These are phyloP conservation scores for Leptographium procerum DNA, from an alignment of 2,329 filamentous ascomycete species.

Conservation along the genomic window DNA sequence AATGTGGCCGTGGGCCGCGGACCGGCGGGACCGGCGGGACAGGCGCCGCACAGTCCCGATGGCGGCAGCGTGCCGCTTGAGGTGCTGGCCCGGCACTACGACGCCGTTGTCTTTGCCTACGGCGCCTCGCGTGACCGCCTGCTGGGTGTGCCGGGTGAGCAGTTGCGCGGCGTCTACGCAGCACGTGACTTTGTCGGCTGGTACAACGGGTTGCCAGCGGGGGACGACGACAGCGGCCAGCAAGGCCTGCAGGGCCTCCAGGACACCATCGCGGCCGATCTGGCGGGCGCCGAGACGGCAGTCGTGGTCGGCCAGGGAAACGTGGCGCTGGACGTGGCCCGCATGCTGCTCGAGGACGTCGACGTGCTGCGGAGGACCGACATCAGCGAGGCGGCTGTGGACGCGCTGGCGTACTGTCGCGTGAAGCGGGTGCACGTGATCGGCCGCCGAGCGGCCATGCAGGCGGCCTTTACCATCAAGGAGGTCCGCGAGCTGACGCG, in stretches of 20 bases:
- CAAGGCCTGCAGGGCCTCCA: no score
- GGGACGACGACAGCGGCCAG: slow-evolving; percentile 58
- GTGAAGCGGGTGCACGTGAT: slow-evolving; percentile 78
- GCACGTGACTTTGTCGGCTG: slow-evolving; percentile 92
- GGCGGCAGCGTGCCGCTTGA: slow-evolving; percentile 47
- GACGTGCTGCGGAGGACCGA: slow-evolving; percentile 70
- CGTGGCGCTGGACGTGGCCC: slow-evolving; percentile 85
- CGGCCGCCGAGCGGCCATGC: slow-evolving; percentile 77
- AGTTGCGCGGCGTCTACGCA: slow-evolving; percentile 67
- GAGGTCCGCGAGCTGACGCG: slow-evolving; percentile 82
- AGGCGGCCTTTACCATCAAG: slow-evolving; percentile 94
- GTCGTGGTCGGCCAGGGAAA: slow-evolving; percentile 92
- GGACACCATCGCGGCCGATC: slow-evolving; percentile 26
- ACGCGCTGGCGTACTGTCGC: slow-evolving; percentile 58
- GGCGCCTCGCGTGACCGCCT: slow-evolving; percentile 76
- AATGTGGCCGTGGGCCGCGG: slow-evolving; percentile 66
- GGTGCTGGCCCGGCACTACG: slow-evolving; percentile 68
- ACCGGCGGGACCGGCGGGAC: background rate
- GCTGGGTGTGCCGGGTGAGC: slow-evolving; percentile 71
- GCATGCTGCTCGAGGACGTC: slow-evolving; percentile 70
- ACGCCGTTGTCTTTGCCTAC: slow-evolving; percentile 86
- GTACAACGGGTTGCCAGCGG: slow-evolving; percentile 95
- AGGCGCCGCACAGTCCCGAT: background rate
- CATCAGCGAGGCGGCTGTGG: slow-evolving; percentile 75
- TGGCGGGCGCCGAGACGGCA: slow-evolving; percentile 67